Percentiles rank a stretch among this genome's conserved stretches.
These are phyloP conservation scores for Acanthamoeba polyphaga DNA, from an alignment of 208 protist genomes.

Conservation along the genomic window DNA sequence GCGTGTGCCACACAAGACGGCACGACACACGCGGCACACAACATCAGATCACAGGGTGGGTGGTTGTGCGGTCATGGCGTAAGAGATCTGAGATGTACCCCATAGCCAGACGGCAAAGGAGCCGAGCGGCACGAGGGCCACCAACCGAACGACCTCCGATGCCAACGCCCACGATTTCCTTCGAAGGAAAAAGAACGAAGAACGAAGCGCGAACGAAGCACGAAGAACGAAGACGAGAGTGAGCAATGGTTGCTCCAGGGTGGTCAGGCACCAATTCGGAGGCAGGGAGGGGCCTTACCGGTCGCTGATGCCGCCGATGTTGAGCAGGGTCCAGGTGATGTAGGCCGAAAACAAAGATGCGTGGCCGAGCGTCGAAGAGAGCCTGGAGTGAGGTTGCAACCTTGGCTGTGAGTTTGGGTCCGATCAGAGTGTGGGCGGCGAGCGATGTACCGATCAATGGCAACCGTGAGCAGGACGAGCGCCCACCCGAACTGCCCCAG, in stretches of 20 bases:
- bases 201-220: too few species aligned
- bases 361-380: neutral
- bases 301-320: constrained; percentile 43
- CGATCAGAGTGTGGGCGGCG: too few species aligned
- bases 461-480: neutral
- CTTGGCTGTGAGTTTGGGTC: neutral
- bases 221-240: too few species aligned
- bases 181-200: neutral
- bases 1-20: neutral
- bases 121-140: constrained; percentile 1
- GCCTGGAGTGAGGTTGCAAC: neutral
- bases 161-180: constrained; percentile 2
- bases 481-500: neutral
- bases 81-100: neutral
- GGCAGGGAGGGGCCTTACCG: too few species aligned
- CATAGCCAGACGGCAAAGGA: neutral
- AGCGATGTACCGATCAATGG: neutral
- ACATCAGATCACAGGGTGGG: neutral
- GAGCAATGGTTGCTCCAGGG: neutral
- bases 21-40: neutral
- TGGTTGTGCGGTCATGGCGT: too few species aligned
- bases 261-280: too few species aligned
- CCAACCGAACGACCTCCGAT: neutral
- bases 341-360: neutral
- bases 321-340: constrained; percentile 44